These are phyloP conservation scores for Pseudocercospora pini-densiflorae DNA, from an alignment of 2,329 filamentous ascomycete genomes.

Conservation along the genomic window DNA sequence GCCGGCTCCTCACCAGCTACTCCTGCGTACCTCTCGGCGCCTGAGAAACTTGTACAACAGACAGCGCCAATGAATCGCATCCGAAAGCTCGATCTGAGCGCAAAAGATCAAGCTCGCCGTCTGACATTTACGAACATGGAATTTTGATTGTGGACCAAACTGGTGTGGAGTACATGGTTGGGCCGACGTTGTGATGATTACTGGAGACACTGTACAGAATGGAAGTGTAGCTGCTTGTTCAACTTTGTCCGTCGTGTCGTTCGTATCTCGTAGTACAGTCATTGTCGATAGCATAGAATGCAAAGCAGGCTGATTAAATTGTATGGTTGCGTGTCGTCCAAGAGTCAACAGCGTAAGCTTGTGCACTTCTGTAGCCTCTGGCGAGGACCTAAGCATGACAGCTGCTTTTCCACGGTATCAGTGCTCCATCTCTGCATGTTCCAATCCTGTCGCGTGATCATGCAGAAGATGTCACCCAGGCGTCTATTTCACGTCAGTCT, in stretches of 20 bases:
- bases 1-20: constrained; percentile 35
- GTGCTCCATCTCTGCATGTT: neutral
- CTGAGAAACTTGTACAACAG: constrained; percentile 38
- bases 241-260: neutral
- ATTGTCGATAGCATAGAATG: constrained; percentile 3
- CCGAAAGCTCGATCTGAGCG: constrained; percentile 37
- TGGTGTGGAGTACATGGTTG: neutral
- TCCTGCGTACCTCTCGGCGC: constrained; percentile 37
- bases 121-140: constrained; percentile 35
- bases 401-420: neutral
- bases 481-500: neutral
- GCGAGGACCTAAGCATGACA: neutral
- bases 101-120: constrained; percentile 32
- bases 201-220: neutral
- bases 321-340: neutral
- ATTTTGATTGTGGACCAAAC: constrained; percentile 6
- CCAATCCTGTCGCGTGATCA: neutral
- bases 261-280: neutral
- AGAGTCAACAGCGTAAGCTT: neutral
- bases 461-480: constrained; percentile 12
- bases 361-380: neutral
- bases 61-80: constrained; percentile 42
- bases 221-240: neutral
- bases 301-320: neutral
- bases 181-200: neutral